A percentile compares a stretch with the other conserved stretches of the same genome.
These are phyloP conservation scores for Lipomyces starkeyi DNA, from an alignment of 805 yeast species.

Conservation along the genomic window DNA sequence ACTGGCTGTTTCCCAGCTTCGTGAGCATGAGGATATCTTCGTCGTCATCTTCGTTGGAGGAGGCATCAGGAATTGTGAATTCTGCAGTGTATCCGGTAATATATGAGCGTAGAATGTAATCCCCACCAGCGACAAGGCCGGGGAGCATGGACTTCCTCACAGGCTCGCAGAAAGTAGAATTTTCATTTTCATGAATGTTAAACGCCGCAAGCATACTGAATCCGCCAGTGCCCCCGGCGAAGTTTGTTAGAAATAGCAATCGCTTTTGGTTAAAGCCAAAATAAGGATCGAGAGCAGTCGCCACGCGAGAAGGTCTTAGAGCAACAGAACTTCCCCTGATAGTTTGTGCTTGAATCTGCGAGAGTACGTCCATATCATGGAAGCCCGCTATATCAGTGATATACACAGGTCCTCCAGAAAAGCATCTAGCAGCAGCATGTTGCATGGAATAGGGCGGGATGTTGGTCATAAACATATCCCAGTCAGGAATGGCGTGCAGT, in stretches of 20 bases:
- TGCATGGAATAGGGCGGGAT: constrained; percentile 35
- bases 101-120: constrained; percentile 32
- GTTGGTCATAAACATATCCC: constrained; percentile 45
- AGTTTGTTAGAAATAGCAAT: constrained; percentile 28
- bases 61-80: constrained; percentile 13
- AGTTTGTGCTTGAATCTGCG: constrained; percentile 33
- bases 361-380: constrained; percentile 36
- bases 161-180: constrained; percentile 20
- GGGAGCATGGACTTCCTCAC: constrained; percentile 30
- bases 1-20: constrained; percentile 24
- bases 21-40: constrained; percentile 22
- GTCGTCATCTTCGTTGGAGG: constrained; percentile 15
- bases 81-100: constrained; percentile 25
- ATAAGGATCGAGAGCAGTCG: constrained; percentile 35
- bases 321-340: constrained; percentile 29
- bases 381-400: constrained; percentile 41
- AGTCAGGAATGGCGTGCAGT: constrained; percentile 41
- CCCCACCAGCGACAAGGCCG: constrained; percentile 24
- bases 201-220: constrained; percentile 33
- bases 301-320: constrained; percentile 31
- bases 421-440: constrained; percentile 43
- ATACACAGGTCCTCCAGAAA: constrained; percentile 46
- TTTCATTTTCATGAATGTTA: constrained; percentile 24
- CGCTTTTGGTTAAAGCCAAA: constrained; percentile 23
- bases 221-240: constrained; percentile 37